These are phyloP conservation scores for Volvox africanus DNA, from an alignment of 139 green algal species.

Conservation along the genomic window DNA sequence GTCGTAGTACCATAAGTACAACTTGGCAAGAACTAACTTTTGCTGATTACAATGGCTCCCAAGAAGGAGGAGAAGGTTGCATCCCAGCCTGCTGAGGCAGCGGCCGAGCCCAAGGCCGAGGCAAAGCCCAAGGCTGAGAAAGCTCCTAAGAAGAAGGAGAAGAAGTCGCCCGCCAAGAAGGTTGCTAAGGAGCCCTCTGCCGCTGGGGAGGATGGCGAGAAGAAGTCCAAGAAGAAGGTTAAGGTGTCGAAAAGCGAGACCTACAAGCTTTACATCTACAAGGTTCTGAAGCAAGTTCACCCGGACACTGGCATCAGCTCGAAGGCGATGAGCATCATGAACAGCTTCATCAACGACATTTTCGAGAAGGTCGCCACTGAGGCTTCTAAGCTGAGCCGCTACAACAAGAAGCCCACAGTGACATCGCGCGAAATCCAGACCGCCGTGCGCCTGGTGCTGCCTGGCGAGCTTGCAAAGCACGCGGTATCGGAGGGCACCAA, in stretches of 20 bases:
- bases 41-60: not conserved
- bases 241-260: conserved; percentile 10
- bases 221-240: conserved; percentile 25
- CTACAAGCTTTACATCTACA: conserved; percentile 28
- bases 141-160: not conserved
- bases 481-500: conserved; percentile 43
- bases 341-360: conserved; percentile 9
- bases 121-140: conserved; percentile 9
- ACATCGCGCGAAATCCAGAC: conserved; percentile 5
- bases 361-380: conserved; percentile 20
- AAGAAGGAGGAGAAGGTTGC: not conserved
- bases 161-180: conserved; percentile 1
- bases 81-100: not conserved
- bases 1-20: not conserved
- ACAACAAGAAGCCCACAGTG: conserved; percentile 15
- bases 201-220: not conserved
- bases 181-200: not conserved
- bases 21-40: not conserved
- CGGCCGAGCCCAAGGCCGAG: conserved; percentile 15
- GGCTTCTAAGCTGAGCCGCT: conserved; percentile 15
- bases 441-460: conserved; percentile 1
- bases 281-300: conserved; percentile 29
- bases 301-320: conserved; percentile 24
- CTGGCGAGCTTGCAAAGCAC: conserved; percentile 16
- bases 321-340: conserved; percentile 30